These are phyloP conservation scores for Podospora bellae-mahoneyi DNA, from an alignment of 495 filamentous ascomycete genomes.

Conservation along the genomic window DNA sequence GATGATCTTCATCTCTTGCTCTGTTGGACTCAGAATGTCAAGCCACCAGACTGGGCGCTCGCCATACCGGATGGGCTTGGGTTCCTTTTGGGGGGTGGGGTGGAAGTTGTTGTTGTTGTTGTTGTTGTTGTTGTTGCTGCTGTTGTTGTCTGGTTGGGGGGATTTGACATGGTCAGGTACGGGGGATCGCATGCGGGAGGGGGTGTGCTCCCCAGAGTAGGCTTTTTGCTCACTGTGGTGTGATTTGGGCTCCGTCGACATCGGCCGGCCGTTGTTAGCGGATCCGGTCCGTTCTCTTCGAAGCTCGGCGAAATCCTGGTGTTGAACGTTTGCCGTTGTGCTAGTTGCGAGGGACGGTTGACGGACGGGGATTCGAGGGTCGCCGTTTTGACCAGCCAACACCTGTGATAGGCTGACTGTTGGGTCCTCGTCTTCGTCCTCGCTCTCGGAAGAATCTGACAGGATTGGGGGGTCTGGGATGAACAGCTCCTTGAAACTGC, in stretches of 20 bases:
- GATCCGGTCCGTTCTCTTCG: conserved; percentile 21
- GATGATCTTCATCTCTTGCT: conserved; percentile 86
- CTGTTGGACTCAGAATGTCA: conserved; percentile 85
- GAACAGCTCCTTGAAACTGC: conserved; percentile 81
- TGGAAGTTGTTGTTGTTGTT: neutral
- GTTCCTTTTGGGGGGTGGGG: conserved; percentile 28
- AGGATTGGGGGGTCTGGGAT: conserved; percentile 53
- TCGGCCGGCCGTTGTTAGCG: neutral
- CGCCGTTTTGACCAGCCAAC: conserved; percentile 28
- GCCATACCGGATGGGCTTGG: conserved; percentile 66
- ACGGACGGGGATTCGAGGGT: conserved; percentile 30
- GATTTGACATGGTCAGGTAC: conserved; percentile 19
- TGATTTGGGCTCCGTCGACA: neutral
- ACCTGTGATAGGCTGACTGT: conserved; percentile 25
- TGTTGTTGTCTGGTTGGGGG: conserved; percentile 24
- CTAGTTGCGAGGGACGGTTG: conserved; percentile 34
- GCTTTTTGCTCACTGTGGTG: conserved; percentile 12
- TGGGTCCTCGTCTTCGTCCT: conserved; percentile 51
- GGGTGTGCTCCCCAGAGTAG: conserved; percentile 19
- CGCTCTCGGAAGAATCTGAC: conserved; percentile 57
- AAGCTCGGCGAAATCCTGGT: conserved; percentile 19
- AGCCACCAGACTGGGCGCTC: conserved; percentile 94
- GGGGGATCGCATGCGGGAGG: conserved; percentile 7
- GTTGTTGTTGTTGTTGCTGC: neutral
- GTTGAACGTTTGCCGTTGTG: conserved; percentile 22